phyloP scores from a whole-genome alignment of 306 rosid genomes.

The Boehmeria nivea region DNA sequence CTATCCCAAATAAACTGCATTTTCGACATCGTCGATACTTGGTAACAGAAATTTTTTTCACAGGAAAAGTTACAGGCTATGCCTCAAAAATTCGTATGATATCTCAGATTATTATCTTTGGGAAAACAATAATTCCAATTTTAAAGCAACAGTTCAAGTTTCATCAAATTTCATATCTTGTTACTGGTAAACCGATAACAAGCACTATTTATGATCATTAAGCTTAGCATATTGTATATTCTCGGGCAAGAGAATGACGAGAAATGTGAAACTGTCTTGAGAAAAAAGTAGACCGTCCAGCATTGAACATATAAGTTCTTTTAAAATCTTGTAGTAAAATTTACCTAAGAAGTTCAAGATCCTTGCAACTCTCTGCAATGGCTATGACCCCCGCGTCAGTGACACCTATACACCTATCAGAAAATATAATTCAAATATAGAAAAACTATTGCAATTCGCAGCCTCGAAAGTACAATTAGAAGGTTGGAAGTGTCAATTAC shows the following conservation, averaged over 20 bases:
- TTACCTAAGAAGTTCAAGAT: conserved; percentile 73
- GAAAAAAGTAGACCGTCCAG: not conserved
- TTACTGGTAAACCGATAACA: too few relatives aligned
- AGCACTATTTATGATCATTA: too few relatives aligned
- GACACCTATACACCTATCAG: conserved; percentile 65
- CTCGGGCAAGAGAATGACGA: too few relatives aligned
- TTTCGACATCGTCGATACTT: not conserved
- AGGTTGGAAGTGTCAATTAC: conserved; percentile 36
- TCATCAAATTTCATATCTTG: too few relatives aligned
- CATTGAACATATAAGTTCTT: conserved; percentile 4
- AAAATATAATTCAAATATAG: conserved; percentile 1
- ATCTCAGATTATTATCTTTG: too few relatives aligned
- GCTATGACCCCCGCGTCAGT: conserved; percentile 66
- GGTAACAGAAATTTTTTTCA: too few relatives aligned
- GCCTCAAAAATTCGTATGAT: too few relatives aligned
- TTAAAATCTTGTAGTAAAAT: conserved; percentile 12
- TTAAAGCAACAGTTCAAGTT: too few relatives aligned
- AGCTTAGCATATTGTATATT: too few relatives aligned
- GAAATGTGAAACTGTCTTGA: too few relatives aligned
- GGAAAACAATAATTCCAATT: too few relatives aligned
- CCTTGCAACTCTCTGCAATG: conserved; percentile 49
- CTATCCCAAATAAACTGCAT: conserved; percentile 82
- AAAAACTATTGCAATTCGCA: conserved; percentile 5
- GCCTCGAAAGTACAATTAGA: conserved; percentile 2
- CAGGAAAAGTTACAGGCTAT: too few relatives aligned